A percentile compares a stretch with the other conserved stretches of the same genome.
Conservation (phyloP, 2,329 filamentous ascomycete genomes). For the Huntiella moniliformis region DNA sequence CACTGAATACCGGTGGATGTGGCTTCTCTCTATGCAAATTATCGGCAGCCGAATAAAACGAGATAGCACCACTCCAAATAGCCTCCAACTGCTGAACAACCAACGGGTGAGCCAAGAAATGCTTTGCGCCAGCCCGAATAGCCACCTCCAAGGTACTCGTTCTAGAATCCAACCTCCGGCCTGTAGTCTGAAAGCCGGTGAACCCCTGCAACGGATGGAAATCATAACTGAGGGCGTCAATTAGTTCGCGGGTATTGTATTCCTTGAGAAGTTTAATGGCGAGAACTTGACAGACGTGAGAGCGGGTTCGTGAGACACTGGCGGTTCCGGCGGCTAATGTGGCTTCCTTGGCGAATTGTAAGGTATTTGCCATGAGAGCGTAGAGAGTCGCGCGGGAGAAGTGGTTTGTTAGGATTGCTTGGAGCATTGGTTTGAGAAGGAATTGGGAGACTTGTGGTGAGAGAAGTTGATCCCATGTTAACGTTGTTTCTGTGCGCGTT, state of each 20-base stretch:
- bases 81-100: conserved; percentile 91
- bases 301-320: conserved; percentile 65
- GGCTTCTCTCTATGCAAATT: conserved; percentile 48
- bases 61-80: conserved; percentile 90
- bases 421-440: conserved; percentile 84
- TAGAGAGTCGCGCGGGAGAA: conserved; percentile 77
- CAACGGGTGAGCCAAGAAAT: conserved; percentile 76
- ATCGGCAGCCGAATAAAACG: conserved; percentile 80
- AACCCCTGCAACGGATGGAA: conserved; percentile 83
- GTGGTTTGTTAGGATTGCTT: conserved; percentile 65
- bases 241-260: conserved; percentile 72
- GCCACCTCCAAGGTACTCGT: conserved; percentile 86
- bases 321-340: conserved; percentile 67
- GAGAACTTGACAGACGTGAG: conserved; percentile 75
- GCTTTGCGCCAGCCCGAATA: conserved; percentile 80
- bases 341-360: conserved; percentile 81
- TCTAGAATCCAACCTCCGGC: conserved; percentile 33
- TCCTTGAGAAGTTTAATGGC: conserved; percentile 82
- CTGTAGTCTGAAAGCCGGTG: conserved; percentile 25
- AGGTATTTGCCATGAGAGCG: conserved; percentile 77
- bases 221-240: conserved; percentile 86
- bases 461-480: conserved; percentile 86
- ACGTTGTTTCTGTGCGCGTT: conserved; percentile 71
- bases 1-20: conserved; percentile 14
- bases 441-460: conserved; percentile 96